Evolutionary conservation across 768 basidiomycete genomes (phyloP), one percentile per base, ranked within the genome.

Genomic region (Boletus subcaerulescens): DNA sequence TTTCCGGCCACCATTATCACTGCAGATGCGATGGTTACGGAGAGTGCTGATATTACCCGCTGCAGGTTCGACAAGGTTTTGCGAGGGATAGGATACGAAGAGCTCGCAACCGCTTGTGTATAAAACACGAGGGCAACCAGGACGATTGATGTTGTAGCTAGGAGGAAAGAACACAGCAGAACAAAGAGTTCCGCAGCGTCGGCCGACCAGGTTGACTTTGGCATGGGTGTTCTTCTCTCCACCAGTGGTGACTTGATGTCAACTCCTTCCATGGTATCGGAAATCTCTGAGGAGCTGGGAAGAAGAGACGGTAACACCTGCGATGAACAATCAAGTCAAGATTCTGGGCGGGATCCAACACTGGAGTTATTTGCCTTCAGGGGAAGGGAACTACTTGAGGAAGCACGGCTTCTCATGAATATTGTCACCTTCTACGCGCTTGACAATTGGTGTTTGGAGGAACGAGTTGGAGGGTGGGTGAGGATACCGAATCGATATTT

Each of bases 1-100:
- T 55, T 60, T 22, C 64, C 58, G 0, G 45, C 47, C 4, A 65
- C 46, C 48, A 62, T 47, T 15, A 58, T 44, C 45, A 62, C n/a
- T 4, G 55, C 60, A 2, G 56, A 65, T 8, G 56, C 56, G 43
- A 65, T 31, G 11, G 53, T 26, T 2, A 48, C 17, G 2, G 60
- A 55, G 9, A 65, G 55, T 6, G 64, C 20, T 12, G 60, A 52
- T 35, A 58, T 41, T 12, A 13, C 18, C 31, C 55, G 46, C 13
- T 60, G 62, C 5, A 61, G 46, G 44, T 45, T 42, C 6, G 54
- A 56, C 18, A 56, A 10, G 24, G 24, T 9, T 2, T 17, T 13
- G 43, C 7, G 5, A 9, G 54, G 38, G 4, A 39, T 6, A 18
- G n/a, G 5, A 7, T 5, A 0, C 41, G 0, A n/a, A 5, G 0